These are phyloP conservation scores for Naegleria fowleri DNA, from an alignment of 208 protist genomes.

Conservation along the genomic window DNA sequence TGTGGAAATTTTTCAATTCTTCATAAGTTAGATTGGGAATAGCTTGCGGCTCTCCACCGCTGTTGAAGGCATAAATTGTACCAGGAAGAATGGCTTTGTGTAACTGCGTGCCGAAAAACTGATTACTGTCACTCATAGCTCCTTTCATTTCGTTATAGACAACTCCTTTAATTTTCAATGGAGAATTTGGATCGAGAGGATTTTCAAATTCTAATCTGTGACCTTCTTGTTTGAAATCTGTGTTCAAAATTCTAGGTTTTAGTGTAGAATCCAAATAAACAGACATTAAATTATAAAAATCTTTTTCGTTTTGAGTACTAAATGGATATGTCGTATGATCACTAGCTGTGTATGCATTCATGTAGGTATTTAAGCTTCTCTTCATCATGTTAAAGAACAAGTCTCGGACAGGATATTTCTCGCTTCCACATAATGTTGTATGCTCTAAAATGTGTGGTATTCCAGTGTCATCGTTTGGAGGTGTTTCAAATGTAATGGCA, in stretches of 20 bases:
- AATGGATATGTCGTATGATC: constrained; percentile 50
- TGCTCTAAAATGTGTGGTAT: constrained; percentile 94
- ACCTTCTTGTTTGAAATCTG: constrained; percentile 79
- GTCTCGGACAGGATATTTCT: constrained; percentile 84
- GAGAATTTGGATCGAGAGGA: background rate
- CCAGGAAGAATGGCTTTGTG: constrained; percentile 60
- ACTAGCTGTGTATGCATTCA: constrained; percentile 25
- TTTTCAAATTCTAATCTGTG: constrained; percentile 65
- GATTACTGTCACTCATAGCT: constrained; percentile 69
- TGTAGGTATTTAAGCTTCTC: constrained; percentile 24
- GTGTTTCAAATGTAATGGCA: constrained; percentile 88
- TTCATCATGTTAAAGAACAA: constrained; percentile 69
- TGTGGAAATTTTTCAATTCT: constrained; percentile 74
- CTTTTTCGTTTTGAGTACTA: constrained; percentile 42
- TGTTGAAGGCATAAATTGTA: constrained; percentile 76
- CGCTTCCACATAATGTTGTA: constrained; percentile 87
- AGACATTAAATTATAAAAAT: constrained; percentile 49
- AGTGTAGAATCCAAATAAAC: constrained; percentile 52
- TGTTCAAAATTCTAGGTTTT: background rate
- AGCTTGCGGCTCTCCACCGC: constrained; percentile 74
- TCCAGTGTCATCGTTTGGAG: constrained; percentile 81
- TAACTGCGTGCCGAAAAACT: constrained; percentile 65
- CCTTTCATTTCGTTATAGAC: constrained; percentile 90
- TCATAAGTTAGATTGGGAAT: constrained; percentile 74
- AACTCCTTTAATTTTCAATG: constrained; percentile 67